Evolutionary conservation across 2,329 filamentous ascomycete genomes (phyloP), one percentile per base, ranked within the genome.

Genomic region (Fusarium guadeloupense): DNA sequence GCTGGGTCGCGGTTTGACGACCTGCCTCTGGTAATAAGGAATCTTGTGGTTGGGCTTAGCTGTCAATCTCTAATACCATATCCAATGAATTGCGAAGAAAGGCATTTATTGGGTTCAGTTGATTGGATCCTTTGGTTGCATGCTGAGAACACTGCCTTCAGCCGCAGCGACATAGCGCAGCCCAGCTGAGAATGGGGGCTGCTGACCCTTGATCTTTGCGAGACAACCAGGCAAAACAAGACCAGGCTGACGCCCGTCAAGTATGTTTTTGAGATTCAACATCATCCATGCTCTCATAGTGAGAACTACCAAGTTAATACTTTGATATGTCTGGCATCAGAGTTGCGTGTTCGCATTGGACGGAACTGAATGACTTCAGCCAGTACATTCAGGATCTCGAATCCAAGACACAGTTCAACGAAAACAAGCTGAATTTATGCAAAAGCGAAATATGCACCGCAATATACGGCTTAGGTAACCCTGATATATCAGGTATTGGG

Each of bases 401-500:
- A 12, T 35, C 26, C 0, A 4, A 37, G 28, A 67, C 52, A 3
- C n/a, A 31, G 1, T 66, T 58, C 17, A 16, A 54, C 3, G 16
- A 6, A 16, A 9, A 23, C 3, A 37, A 21, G 6, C 21, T 69
- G 25, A 12, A 25, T 14, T 2, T 14, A 3, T 65, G 60, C 7
- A 52, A 33, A 37, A n/a, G 9, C n/a, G 39, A 63, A 26, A 68
- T 60, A 17, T 67, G 60, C n/a, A 58, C 21, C 6, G 48, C 53
- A 12, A 31, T 67, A 6, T 68, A 69, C 14, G 60, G 67, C 5
- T 52, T 35, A 4, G 57, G 57, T 2, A 69, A 68, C 16, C 59
- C 64, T 14, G 64, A 68, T 16, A 69, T 69, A 30, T 67, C 64
- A 4, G 64, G 62, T 9, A 67, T 69, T 38, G 67, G 57, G 8